Evolutionary conservation across 116 monocot species (phyloP).

Genomic region (Posidonia oceanica): DNA sequence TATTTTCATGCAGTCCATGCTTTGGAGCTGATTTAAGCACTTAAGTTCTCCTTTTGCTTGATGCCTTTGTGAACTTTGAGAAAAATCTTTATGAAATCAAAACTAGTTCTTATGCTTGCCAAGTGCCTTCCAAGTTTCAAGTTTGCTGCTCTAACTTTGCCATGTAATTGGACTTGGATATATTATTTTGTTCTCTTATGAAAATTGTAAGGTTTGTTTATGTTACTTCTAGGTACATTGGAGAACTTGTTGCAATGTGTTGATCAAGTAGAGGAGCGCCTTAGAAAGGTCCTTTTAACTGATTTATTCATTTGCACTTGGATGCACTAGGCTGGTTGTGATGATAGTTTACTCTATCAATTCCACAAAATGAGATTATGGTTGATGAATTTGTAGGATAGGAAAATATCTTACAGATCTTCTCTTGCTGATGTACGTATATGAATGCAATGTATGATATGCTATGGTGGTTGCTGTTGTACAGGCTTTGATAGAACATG

Average conservation of each 20-base stretch:
- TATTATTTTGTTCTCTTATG: neutral
- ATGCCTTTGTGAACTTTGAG: no score
- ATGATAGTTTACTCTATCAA: neutral
- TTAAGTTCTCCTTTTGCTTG: no score
- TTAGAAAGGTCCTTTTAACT: slow-evolving; percentile 45
- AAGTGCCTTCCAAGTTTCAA: no score
- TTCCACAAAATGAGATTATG: neutral
- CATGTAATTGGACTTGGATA: neutral
- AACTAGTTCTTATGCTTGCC: no score
- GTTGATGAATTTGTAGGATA: no score
- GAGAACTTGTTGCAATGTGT: slow-evolving; percentile 77
- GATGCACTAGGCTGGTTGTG: neutral
- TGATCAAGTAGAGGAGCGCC: slow-evolving; percentile 69
- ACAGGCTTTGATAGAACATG: slow-evolving; percentile 51
- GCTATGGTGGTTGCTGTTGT: neutral
- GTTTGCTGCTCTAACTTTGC: no score
- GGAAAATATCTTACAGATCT: no score
- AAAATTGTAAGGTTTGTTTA: neutral
- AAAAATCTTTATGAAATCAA: no score
- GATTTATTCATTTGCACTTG: slow-evolving; percentile 1
- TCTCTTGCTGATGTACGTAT: neutral
- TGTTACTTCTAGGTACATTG: slow-evolving; percentile 50
- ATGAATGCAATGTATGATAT: neutral
- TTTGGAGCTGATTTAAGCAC: no score
- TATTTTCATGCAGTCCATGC: no score